Percentiles rank a stretch among this genome's conserved stretches.
Conservation (phyloP, 176 grass and related monocot species). For the Musa acuminata region DNA sequence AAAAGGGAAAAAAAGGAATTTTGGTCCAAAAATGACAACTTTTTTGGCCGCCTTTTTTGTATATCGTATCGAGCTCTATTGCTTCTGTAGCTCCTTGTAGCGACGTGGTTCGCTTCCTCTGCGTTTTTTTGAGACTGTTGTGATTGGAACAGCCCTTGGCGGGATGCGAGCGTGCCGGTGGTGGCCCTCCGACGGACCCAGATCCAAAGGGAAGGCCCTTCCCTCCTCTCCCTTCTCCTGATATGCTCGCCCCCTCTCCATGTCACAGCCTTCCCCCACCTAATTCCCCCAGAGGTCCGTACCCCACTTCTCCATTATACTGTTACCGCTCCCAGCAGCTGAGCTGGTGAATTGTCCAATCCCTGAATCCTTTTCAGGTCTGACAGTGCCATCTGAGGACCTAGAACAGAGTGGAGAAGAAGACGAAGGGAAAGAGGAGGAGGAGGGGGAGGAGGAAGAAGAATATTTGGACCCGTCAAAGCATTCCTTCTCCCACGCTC, state of each 20-base stretch:
- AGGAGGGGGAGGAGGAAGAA: conserved; percentile 8
- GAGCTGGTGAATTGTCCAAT: neutral
- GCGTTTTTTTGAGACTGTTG: neutral
- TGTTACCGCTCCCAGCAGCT: neutral
- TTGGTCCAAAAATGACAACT: neutral
- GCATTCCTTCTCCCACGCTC: conserved; percentile 20
- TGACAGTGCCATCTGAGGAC: neutral
- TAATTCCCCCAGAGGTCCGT: conserved; percentile 11
- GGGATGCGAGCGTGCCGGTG: conserved; percentile 47
- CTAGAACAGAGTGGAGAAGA: neutral
- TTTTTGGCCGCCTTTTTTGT: neutral
- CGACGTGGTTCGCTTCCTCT: neutral
- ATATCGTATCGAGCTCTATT: neutral
- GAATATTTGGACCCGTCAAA: conserved; percentile 23
- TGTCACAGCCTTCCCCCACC: neutral
- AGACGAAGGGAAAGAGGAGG: neutral
- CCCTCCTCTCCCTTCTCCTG: conserved; percentile 31
- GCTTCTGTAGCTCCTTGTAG: neutral
- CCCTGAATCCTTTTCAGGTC: conserved; percentile 2
- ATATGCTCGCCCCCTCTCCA: conserved; percentile 3
- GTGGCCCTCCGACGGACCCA: conserved; percentile 54
- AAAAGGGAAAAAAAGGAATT: neutral
- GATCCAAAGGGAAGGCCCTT: conserved; percentile 44
- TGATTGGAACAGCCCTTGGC: conserved; percentile 59
- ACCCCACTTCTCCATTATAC: no score